Evolutionary conservation across 306 rosid genomes (phyloP), one percentile per base, ranked within the genome.

Genomic region (Pyrus communis): DNA sequence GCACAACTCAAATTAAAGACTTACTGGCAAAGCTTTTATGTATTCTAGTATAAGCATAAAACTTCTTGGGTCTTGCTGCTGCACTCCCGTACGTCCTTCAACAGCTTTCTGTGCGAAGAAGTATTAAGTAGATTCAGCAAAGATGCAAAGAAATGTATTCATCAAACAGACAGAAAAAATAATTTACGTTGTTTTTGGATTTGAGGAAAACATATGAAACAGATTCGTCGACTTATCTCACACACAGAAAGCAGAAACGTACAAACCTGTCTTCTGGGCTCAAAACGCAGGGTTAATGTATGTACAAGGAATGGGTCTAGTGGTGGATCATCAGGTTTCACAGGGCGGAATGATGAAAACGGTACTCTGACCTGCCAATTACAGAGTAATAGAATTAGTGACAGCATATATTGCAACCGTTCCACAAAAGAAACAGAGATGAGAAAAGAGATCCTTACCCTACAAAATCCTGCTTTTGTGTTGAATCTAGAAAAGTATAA

Each of bases 281-380:
- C 98, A 65, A 95, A 95, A 78, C 97, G 97, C 84, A 95, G 90
- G 35, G 98, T 95, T 71, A 95, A 78, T 61, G 96, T 95, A 85
- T 95, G 98, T 57, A 95, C 91, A 78, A 92, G 97, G 83, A 95
- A 95, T 67, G 97, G 98, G 75, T 95, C 98, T 70, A 95, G 77
- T 57, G 89, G 82, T 15, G 96, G 97, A 87, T 90, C 96, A 71
- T 95, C 96, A 46, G 97, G 97, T 74, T 92, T 88, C 76, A 90
- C 97, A 0, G 97, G 96, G 57, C 98, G 97, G 82, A 95, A 95
- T 58, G 96, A 89, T 46, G 98, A 89, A 86, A 95, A 95, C 70
- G 97, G 97, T 67, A 95, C 89, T 80, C 98, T 88, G 73, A 91
- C 96, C 98, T 95, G 97, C 82, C 87, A 86, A 75, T 49, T 51